Evolutionary conservation across 2,329 filamentous ascomycete genomes (phyloP), one percentile per base, ranked within the genome.

Genomic region (Fusarium bactridioides): DNA sequence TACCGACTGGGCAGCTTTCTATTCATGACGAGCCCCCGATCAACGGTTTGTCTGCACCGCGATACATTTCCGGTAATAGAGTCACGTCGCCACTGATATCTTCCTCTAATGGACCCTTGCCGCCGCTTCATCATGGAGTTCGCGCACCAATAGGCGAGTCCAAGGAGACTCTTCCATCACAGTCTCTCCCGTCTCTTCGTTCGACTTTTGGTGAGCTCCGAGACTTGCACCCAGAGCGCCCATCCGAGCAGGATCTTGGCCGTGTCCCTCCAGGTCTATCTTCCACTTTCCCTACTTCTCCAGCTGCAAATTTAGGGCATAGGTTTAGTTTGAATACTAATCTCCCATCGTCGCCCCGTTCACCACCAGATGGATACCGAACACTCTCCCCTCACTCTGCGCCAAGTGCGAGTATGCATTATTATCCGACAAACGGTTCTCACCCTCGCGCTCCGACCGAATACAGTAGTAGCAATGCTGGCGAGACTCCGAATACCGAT

Each of bases 361-460:
- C 87, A 7, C 85, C 86, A 21, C 83, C 84, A 57, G 85, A 88
- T 23, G 78, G 77, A 23, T 86, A 83, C 65, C 80, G 81, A 65
- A 83, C 83, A 41, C 80, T 87, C 19, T 89, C 87, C 13, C 86
- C 87, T 6, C 82, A 82, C 48, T 82, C 82, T 7, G 66, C 84
- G 12, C 76, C 82, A n/a, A 78, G 78, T 19, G 77, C 81, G 29
- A 84, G 83, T 44, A 81, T 81, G 19, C 84, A 83, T 68, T 83
- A 83, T 63, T 76, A 79, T 62, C 61, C 78, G 54, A 62, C 75
- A 31, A 80, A 76, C 61, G 78, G 77, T 59, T 73, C 79, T 16
- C 75, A 79, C 25, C 81, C 83, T 53, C 81, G 82, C 23, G 70
- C 79, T 8, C 80, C 79, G 63, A 78, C 76, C 62, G 86, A 86